These are phyloP conservation scores for Lichtheimia corymbifera DNA, from an alignment of 371 early-diverging fungal species.

Conservation along the genomic window DNA sequence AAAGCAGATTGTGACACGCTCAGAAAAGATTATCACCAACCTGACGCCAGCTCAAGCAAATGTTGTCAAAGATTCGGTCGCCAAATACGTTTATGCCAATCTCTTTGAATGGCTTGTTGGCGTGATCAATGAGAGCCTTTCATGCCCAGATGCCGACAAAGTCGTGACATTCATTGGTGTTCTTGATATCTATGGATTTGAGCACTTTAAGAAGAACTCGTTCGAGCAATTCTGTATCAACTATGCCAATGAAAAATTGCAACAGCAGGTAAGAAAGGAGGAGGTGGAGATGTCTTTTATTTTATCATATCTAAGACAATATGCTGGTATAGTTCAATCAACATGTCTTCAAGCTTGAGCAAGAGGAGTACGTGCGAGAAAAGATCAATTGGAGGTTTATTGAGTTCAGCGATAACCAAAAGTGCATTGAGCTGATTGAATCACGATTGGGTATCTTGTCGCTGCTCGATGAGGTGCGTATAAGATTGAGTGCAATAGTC, in stretches of 20 bases:
- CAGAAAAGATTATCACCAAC: constrained; percentile 84
- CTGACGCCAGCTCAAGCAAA: constrained; percentile 78
- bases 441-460: constrained; percentile 91
- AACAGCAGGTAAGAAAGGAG: constrained; percentile 71
- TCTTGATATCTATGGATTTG: constrained; percentile 96
- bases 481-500: neutral
- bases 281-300: neutral
- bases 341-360: constrained; percentile 83
- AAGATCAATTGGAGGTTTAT: constrained; percentile 90
- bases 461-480: constrained; percentile 91
- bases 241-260: constrained; percentile 96
- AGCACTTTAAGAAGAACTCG: constrained; percentile 96
- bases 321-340: constrained; percentile 55
- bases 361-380: constrained; percentile 95
- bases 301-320: neutral
- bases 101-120: constrained; percentile 95
- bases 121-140: constrained; percentile 78
- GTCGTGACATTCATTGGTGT: constrained; percentile 88
- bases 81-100: constrained; percentile 91
- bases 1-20: constrained; percentile 85
- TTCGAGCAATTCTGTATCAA: constrained; percentile 99
- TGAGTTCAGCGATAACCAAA: constrained; percentile 99
- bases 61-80: constrained; percentile 87
- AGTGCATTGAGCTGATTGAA: constrained; percentile 98
- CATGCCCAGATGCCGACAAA: constrained; percentile 43